phyloP scores from a whole-genome alignment of 176 grass and related monocot species.

The Triticum dicoccoides region DNA sequence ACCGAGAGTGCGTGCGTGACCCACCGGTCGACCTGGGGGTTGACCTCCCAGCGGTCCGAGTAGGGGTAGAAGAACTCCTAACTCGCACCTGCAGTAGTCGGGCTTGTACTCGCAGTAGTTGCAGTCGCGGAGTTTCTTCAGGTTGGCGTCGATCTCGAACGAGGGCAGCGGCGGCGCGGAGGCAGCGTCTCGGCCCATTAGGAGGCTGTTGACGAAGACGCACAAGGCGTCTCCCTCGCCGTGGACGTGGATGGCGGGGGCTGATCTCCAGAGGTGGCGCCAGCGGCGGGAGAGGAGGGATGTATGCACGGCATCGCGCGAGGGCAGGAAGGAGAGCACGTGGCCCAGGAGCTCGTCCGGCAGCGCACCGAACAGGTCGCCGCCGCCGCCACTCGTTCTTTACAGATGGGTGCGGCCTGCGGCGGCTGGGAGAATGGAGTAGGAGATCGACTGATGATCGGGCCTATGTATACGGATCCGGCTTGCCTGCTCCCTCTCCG shows the following conservation, averaged over 20 bases:
- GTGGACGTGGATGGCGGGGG: background rate
- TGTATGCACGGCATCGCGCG: background rate
- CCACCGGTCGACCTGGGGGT: background rate
- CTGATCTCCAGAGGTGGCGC: background rate
- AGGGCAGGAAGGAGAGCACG: slow-evolving; percentile 4
- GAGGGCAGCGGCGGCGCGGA: background rate
- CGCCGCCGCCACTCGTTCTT: background rate
- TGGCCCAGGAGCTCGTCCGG: background rate
- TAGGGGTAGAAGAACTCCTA: too few relatives aligned
- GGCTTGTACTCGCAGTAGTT: rapidly evolving
- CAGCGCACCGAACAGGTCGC: background rate
- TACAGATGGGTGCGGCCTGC: background rate
- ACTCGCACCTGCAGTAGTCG: too few relatives aligned
- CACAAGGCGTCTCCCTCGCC: background rate
- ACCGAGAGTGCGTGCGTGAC: background rate
- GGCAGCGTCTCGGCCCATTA: background rate
- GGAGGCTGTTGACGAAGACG: background rate
- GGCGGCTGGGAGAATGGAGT: too few relatives aligned
- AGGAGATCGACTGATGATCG: too few relatives aligned
- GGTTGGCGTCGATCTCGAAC: background rate
- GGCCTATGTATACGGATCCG: too few relatives aligned
- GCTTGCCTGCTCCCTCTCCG: too few relatives aligned
- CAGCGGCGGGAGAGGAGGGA: background rate
- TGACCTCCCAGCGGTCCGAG: background rate
- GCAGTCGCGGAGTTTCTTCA: background rate